These are phyloP conservation scores for Cadophora luteo-olivacea DNA, from an alignment of 2,329 filamentous ascomycete genomes.

Conservation along the genomic window DNA sequence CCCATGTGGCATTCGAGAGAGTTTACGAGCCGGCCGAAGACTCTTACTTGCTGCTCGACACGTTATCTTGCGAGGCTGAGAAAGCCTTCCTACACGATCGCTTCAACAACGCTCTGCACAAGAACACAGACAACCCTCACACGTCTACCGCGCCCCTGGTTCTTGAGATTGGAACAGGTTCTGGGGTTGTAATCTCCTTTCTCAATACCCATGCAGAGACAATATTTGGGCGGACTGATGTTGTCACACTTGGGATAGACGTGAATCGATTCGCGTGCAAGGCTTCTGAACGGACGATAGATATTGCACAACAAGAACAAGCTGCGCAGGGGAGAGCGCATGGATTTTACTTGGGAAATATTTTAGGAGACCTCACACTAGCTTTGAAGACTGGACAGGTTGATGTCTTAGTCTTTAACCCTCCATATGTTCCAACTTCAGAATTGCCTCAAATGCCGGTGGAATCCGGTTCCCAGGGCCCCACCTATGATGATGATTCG, in stretches of 20 bases:
- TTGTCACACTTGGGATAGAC: slow-evolving; percentile 81
- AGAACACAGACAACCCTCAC: slow-evolving; percentile 17
- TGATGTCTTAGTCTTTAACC: slow-evolving; percentile 94
- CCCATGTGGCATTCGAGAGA: slow-evolving; percentile 85
- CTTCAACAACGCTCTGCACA: slow-evolving; percentile 26
- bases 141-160: slow-evolving; percentile 63
- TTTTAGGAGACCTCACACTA: slow-evolving; percentile 73
- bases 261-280: slow-evolving; percentile 84
- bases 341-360: slow-evolving; percentile 66
- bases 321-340: slow-evolving; percentile 45
- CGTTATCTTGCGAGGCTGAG: slow-evolving; percentile 67
- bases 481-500: slow-evolving; percentile 77
- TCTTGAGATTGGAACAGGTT: slow-evolving; percentile 88
- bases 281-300: slow-evolving; percentile 75
- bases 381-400: slow-evolving; percentile 65
- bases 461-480: slow-evolving; percentile 38
- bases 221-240: slow-evolving; percentile 74
- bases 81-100: slow-evolving; percentile 38
- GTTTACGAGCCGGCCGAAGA: slow-evolving; percentile 97
- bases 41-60: slow-evolving; percentile 92
- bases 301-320: slow-evolving; percentile 51
- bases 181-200: slow-evolving; percentile 93
- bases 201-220: slow-evolving; percentile 73
- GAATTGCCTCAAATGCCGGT: slow-evolving; percentile 65
- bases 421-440: slow-evolving; percentile 91